Conservation (phyloP, 202 grass and related monocot genomes). For the Dendrocalamus latiflorus region DNA sequence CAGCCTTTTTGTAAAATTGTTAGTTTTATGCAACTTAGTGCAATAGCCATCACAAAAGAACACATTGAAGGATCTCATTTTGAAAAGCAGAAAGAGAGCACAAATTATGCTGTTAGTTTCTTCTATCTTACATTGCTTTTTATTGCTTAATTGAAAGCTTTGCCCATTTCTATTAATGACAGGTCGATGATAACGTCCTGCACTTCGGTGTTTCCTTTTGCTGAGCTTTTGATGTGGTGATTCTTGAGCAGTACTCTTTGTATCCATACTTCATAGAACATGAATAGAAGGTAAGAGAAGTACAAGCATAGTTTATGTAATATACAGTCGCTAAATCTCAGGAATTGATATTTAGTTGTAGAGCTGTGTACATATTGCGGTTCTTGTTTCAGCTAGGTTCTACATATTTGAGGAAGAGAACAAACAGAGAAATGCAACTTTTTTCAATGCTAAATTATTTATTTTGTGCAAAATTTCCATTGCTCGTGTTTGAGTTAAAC, state of each 20-base stretch:
- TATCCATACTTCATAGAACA: constrained; percentile 56
- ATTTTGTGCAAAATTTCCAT: constrained; percentile 17
- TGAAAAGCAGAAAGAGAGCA: background rate
- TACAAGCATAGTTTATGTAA: constrained; percentile 41
- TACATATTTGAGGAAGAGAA: constrained; percentile 21
- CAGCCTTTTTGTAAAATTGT: background rate
- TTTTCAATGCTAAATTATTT: constrained; percentile 14
- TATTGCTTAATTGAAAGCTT: constrained; percentile 10
- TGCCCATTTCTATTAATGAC: constrained; percentile 11
- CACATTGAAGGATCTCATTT: background rate
- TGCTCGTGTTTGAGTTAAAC: background rate
- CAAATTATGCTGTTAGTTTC: background rate
- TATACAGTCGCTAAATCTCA: constrained; percentile 28
- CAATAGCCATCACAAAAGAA: background rate
- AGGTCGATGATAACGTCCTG: constrained; percentile 21
- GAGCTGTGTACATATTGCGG: constrained; percentile 48
- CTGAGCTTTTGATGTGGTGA: constrained; percentile 23
- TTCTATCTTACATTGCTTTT: background rate
- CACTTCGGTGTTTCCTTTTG: constrained; percentile 1
- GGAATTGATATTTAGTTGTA: constrained; percentile 41
- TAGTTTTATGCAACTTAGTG: background rate
- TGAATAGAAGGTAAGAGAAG: constrained; percentile 49
- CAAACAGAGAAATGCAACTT: constrained; percentile 4
- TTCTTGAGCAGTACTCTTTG: constrained; percentile 16
- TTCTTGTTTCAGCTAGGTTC: constrained; percentile 10